phyloP scores from a whole-genome alignment of 441 rosid genomes.

The California macrophylla region DNA sequence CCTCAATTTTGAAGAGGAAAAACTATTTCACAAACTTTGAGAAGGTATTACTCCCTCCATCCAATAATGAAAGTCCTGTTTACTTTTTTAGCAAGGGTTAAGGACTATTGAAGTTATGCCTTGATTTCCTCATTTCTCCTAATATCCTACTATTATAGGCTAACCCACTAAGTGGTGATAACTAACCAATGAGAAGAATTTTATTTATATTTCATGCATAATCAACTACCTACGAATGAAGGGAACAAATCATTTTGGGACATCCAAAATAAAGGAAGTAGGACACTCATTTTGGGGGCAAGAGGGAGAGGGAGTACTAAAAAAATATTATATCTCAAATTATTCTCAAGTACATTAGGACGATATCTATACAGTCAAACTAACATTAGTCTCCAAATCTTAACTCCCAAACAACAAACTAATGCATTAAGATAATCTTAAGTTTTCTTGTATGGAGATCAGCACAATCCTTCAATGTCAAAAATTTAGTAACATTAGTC shows the following conservation, averaged over 20 bases:
- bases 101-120: neutral
- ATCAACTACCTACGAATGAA: neutral
- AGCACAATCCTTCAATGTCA: neutral
- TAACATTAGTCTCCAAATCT: neutral
- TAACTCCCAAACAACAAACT: neutral
- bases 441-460: neutral
- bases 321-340: neutral
- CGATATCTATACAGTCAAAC: neutral
- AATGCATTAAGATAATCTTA: neutral
- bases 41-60: neutral
- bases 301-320: neutral
- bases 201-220: neutral
- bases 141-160: neutral
- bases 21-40: neutral
- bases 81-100: neutral
- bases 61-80: neutral
- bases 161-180: neutral
- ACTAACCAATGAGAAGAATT: neutral
- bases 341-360: neutral
- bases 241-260: neutral
- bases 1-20: neutral
- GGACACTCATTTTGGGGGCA: neutral
- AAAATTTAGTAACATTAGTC: neutral
- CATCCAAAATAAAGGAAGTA: neutral
- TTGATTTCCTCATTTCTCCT: neutral